Conservation (phyloP, 176 grass and related monocot species). For the Carex parvula region DNA sequence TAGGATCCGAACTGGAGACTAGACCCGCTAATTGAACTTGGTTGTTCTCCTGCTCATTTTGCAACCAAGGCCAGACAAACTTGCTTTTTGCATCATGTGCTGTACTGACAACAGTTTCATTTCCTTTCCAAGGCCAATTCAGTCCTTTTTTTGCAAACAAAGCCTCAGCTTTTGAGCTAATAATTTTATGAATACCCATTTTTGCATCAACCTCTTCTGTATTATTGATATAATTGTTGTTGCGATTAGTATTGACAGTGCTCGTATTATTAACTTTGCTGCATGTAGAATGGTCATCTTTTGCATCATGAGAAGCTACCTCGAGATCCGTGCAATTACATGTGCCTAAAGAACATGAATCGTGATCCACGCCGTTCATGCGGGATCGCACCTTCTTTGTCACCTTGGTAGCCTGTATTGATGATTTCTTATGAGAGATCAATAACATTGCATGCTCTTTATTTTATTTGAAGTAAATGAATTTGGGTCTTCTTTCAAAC, state of each 20-base stretch:
- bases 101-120: constrained; percentile 32
- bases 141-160: constrained; percentile 72
- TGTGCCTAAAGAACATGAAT: constrained; percentile 40
- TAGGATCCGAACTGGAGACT: constrained; percentile 42
- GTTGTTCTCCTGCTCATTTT: constrained; percentile 62
- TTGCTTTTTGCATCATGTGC: constrained; percentile 45
- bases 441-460: constrained; percentile 29
- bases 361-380: constrained; percentile 50
- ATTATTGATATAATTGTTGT: constrained; percentile 11
- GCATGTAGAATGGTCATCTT: constrained; percentile 49
- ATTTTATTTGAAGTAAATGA: background rate
- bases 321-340: constrained; percentile 47
- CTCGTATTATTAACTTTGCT: constrained; percentile 53
- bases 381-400: constrained; percentile 96
- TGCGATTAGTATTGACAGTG: constrained; percentile 49
- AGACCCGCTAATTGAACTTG: constrained; percentile 42
- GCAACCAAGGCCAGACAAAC: constrained; percentile 55
- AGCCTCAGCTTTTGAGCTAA: constrained; percentile 92
- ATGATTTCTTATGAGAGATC: constrained; percentile 26
- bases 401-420: constrained; percentile 82
- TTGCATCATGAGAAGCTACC: constrained; percentile 35
- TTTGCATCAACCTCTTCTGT: constrained; percentile 70
- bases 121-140: constrained; percentile 93
- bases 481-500: constrained; percentile 20
- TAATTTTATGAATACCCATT: constrained; percentile 60